Evolutionary conservation across 2,329 filamentous ascomycete genomes (phyloP), one percentile per base, ranked within the genome.

Genomic region (Claviceps sp.): DNA sequence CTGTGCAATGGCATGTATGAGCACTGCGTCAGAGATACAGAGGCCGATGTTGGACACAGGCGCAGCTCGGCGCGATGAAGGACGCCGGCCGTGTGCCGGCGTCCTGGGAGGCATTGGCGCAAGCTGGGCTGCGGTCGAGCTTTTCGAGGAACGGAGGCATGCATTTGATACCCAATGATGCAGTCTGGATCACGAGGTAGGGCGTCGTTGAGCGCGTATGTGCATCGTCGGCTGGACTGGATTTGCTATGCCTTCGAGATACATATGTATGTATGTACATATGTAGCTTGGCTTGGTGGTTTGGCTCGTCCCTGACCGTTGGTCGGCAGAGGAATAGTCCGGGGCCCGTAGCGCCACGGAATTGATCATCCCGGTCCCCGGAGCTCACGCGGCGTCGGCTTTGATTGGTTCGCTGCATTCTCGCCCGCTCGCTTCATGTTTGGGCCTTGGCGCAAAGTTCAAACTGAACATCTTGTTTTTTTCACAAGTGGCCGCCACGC

Each of bases 1-100:
- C 45, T 58, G 61, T 36, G 67, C 62, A 59, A 65, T 57, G 50
- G 65, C 62, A 50, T 60, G 61, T 13, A 56, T 49, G n/a, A 68
- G 61, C 58, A 66, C 60, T 14, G 55, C 54, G 51, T 67, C 64
- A 26, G 64, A 61, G 53, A 66, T 59, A 61, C 64, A 65, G 47
- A 65, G 54, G 54, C 60, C 61, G 20, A 60, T 56, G 44, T 55
- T 54, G 42, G 58, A 56, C 39, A 45, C 53, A 26, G 45, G 45
- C 8, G 54, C 49, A 16, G 51, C 52, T 37, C 58, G 53, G 23
- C 52, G 55, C 47, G 57, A 49, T 44, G 58, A 52, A 48, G 59
- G 53, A 51, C 58, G 60, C 52, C 55, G 60, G 55, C 64, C 61
- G 48, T 56, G 53, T 45, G 59, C 57, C 52, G 59, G 52, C 45